phyloP scores from a whole-genome alignment of 441 rosid species.

The Jatropha multifida region DNA sequence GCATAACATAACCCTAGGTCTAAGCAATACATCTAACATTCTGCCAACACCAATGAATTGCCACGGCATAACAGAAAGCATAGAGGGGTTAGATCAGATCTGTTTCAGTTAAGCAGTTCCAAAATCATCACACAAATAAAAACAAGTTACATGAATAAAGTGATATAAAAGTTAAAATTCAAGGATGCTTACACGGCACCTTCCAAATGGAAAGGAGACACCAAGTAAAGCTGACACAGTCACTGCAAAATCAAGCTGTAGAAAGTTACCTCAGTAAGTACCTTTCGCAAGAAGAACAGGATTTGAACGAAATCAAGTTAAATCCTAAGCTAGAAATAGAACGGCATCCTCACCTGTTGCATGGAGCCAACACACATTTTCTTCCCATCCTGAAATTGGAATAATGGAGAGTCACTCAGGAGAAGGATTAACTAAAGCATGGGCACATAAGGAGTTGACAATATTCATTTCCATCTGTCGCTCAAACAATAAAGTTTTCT shows the following conservation, averaged over 20 bases:
- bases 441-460: background rate
- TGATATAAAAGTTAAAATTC: constrained; percentile 22
- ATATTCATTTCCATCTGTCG: background rate
- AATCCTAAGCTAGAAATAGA: constrained; percentile 16
- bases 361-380: constrained; percentile 62
- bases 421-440: background rate
- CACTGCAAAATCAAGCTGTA: constrained; percentile 94
- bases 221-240: constrained; percentile 89
- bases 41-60: constrained; percentile 11
- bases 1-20: background rate
- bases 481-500: background rate
- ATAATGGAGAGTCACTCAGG: constrained; percentile 3
- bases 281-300: constrained; percentile 10
- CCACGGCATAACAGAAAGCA: background rate
- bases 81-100: background rate
- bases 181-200: constrained; percentile 87
- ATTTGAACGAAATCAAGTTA: constrained; percentile 20
- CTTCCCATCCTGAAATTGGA: constrained; percentile 54
- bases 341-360: constrained; percentile 62
- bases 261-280: constrained; percentile 26
- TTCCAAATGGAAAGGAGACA: constrained; percentile 95
- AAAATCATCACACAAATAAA: background rate
- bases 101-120: background rate
- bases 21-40: background rate
- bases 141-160: constrained; percentile 18